Evolutionary conservation across 805 yeast species (phyloP).

Genomic region (Wickerhamomyces mucosus): DNA sequence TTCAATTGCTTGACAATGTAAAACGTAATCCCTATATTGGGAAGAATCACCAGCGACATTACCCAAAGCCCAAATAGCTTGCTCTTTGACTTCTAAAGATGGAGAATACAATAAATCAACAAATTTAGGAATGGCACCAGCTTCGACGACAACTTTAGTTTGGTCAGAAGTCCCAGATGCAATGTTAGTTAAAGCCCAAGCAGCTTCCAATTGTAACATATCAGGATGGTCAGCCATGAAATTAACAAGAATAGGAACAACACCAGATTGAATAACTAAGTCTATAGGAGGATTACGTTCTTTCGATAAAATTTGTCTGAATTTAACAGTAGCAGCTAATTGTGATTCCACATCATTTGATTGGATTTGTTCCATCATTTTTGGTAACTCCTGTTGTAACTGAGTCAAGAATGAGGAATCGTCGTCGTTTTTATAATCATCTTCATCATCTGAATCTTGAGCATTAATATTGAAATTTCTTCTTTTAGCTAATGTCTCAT

Average conservation of each 20-base stretch:
- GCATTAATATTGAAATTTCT: slow-evolving; percentile 56
- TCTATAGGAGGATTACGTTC: slow-evolving; percentile 97
- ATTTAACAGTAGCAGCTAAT: slow-evolving; percentile 81
- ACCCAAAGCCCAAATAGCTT: slow-evolving; percentile 98
- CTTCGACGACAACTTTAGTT: slow-evolving; percentile 82
- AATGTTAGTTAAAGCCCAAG: slow-evolving; percentile 98
- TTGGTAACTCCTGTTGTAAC: slow-evolving; percentile 64
- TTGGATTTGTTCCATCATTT: slow-evolving; percentile 72
- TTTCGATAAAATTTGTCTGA: slow-evolving; percentile 86
- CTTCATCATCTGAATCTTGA: slow-evolving; percentile 45
- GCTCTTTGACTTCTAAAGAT: slow-evolving; percentile 90
- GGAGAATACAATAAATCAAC: slow-evolving; percentile 73
- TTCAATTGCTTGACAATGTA: slow-evolving; percentile 77
- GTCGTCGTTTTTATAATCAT: slow-evolving; percentile 21
- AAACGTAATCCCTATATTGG: slow-evolving; percentile 79
- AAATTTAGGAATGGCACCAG: slow-evolving; percentile 89
- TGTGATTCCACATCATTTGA: slow-evolving; percentile 72
- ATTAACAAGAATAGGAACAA: slow-evolving; percentile 81
- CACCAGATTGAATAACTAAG: slow-evolving; percentile 86
- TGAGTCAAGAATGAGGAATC: slow-evolving; percentile 36
- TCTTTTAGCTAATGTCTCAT: slow-evolving; percentile 88
- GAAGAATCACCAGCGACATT: slow-evolving; percentile 98
- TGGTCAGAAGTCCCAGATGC: slow-evolving; percentile 91
- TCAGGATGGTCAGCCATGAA: slow-evolving; percentile 78
- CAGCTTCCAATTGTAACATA: slow-evolving; percentile 91